Evolutionary conservation across 306 rosid genomes (phyloP), one percentile per base, ranked within the genome.

Genomic region (Fagus sylvatica): DNA sequence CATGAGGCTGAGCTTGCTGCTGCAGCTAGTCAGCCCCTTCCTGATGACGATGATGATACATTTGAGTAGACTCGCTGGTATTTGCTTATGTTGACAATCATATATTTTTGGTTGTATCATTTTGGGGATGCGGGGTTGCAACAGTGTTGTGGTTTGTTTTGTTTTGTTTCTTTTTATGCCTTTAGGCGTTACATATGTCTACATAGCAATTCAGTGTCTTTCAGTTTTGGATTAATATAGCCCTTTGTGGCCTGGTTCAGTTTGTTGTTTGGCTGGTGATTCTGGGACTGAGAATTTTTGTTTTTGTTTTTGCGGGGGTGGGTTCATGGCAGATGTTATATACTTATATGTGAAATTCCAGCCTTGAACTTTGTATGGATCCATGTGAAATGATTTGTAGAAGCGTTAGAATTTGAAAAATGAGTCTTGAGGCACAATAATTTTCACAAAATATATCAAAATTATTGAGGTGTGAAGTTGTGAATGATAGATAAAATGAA

Each of bases 1-100:
- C 96, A 93, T 17, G 98, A 93, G 62, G 88, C 87, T 7, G 98
- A 93, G 83, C 85, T 89, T 69, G 76, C 66, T 6, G 57, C 76
- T 46, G 97, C 95, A 74, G 92, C 92, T 60, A 83, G 61, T 55
- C 98, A 90, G 72, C 95, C 97, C 51, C 97, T 93, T 71, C 95
- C 95, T 0, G 97, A 93, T 19, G 98, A 93, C 0, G 97, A 91
- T 6, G 97, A 88, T 36, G 96, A 88, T 1, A 40, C 90, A 46
- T 91, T 94, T 62, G 97, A 92, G 75, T 94, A 78, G 70, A 71
- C 40, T 67, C 70, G 65, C 72, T 67, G 74, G 36, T 76, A 67
- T 78, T 62, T 48, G 76, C 76, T 69, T 22, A 73, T 78, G 82
- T 75, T 59, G 61, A 46, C 37, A 70, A 42, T 40, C 65, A 57